Base-by-base conservation (phyloP, 805 yeast species). In the Priceomyces carsonii region DNA sequence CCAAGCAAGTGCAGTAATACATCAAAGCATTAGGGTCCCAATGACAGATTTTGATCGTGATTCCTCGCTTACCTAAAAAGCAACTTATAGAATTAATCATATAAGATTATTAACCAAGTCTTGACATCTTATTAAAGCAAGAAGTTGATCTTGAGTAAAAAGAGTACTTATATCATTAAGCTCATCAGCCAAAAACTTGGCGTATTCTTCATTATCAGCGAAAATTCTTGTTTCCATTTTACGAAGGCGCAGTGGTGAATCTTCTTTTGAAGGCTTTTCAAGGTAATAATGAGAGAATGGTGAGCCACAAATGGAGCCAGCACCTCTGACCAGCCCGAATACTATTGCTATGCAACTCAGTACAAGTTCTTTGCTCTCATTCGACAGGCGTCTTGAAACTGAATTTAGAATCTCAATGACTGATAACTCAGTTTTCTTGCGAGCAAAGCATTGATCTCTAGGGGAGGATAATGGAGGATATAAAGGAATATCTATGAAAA, bases 371-470 rank as follows among this genome's bases (percentile, higher is more conserved):
- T 30, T 17, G 18, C 38, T 26, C 14, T 41, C 36, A 4, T 10
- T 26, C 8, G 33, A 9, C n/a, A 32, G 12, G 4, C 26, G 4
- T 5, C 7, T 14, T 6, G 8, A 5, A 1, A 33, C 34, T 6
- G 18, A 18, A 5, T 40, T 35, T 7, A 64, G 30, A 1, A 48
- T 42, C 5, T 47, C 36, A 8, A 59, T 40, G 3, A 65, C 45
- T 7, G 58, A 29, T 13, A 62, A 32, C 38, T 70, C 73, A 3
- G 66, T 58, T 36, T 63, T 57, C 24, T 66, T 50, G 39, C 59
- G 57, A 1, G 66, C 58, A 38, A 55, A 61, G 1, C 50, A 33
- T 0, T 59, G 57, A 43, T 69, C 69, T 26, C 57, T 58, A 25
- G 57, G 49, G 1, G 59, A 51, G 2, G 72, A 56, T 18, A 65